Evolutionary conservation across 768 basidiomycete genomes (phyloP), one percentile per base, ranked within the genome.

Genomic region (Rhodotorula graminis): DNA sequence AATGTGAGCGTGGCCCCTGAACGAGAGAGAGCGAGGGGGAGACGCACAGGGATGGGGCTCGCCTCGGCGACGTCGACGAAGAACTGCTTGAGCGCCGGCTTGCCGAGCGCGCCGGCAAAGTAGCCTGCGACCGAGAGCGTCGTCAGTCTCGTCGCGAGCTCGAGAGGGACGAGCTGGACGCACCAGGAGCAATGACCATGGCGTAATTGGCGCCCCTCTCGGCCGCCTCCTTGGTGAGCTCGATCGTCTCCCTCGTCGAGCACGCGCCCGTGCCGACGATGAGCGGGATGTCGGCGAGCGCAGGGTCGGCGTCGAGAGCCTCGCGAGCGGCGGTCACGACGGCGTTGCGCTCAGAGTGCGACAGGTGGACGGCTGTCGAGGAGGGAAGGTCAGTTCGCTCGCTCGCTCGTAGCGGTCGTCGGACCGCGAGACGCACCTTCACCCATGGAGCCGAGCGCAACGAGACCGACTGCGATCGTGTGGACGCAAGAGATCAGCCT

Each of bases 221-320:
- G 21, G 90, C 92, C 27, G 92, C 92, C 79, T 90, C 88, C 50
- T 85, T 58, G 46, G 71, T 67, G 55, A 72, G 53, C 50, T 67
- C 42, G 57, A 95, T 83, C 46, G 91, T 91, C 80, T 91, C 92
- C 64, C 89, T 85, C 18, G 92, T 93, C 81, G 90, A 90, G 50
- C 88, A 88, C 19, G 87, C 87, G 15, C 92, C 91, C 27, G 91
- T 92, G 57, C 93, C 93, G 65, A 86, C 88, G 76, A 93, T 87
- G 63, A 92, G 83, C 29, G 92, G 91, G 21, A 88, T 81, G 52
- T 85, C 75, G 21, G 74, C 63, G 33, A 90, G 81, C 2, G 87
- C 88, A 25, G 86, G 87, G 19, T 81, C 82, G 14, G 67, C 64
- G 77, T 95, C 91, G 59, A 95, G 84, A 0, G 87, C 88, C 65